Conservation (phyloP, 257 asterid genomes). For the Hygrophila difformis region DNA sequence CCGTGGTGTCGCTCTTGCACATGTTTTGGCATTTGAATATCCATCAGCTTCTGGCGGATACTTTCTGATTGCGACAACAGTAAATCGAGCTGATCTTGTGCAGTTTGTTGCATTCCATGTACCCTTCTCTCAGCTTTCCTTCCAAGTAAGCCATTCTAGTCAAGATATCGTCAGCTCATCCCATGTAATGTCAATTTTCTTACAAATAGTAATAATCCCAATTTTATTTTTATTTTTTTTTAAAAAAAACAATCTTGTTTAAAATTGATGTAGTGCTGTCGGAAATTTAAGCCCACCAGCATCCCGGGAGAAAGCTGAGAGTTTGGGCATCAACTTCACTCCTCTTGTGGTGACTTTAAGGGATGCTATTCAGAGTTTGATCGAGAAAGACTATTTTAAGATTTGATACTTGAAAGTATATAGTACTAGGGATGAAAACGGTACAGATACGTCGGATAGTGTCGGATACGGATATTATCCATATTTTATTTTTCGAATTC, state of each 20-base stretch:
- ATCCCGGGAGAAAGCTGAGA: conserved; percentile 27
- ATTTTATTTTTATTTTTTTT: too few relatives aligned
- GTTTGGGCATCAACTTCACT: conserved; percentile 31
- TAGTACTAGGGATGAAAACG: too few relatives aligned
- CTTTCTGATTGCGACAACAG: conserved; percentile 7
- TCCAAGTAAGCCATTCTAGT: too few relatives aligned
- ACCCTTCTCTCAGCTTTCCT: conserved; percentile 18
- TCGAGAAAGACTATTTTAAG: too few relatives aligned
- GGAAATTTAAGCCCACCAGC: conserved; percentile 10
- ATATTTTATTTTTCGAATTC: too few relatives aligned
- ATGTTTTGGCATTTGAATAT: conserved; percentile 31
- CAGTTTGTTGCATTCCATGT: conserved; percentile 14
- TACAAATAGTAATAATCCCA: conserved; percentile 10
- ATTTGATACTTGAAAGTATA: too few relatives aligned
- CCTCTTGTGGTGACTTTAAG: conserved; percentile 30
- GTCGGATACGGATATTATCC: too few relatives aligned
- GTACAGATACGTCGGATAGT: too few relatives aligned
- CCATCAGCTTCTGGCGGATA: conserved; percentile 34
- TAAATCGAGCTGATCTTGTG: conserved; percentile 6
- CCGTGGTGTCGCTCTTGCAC: conserved; percentile 36
- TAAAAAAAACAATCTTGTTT: too few relatives aligned
- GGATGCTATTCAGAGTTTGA: conserved; percentile 32
- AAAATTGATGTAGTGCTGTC: too few relatives aligned
- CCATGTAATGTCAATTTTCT: too few relatives aligned
- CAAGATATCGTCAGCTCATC: too few relatives aligned